These are phyloP conservation scores for Tolypocladium nubicola DNA, from an alignment of 2,329 filamentous ascomycete genomes.

Conservation along the genomic window DNA sequence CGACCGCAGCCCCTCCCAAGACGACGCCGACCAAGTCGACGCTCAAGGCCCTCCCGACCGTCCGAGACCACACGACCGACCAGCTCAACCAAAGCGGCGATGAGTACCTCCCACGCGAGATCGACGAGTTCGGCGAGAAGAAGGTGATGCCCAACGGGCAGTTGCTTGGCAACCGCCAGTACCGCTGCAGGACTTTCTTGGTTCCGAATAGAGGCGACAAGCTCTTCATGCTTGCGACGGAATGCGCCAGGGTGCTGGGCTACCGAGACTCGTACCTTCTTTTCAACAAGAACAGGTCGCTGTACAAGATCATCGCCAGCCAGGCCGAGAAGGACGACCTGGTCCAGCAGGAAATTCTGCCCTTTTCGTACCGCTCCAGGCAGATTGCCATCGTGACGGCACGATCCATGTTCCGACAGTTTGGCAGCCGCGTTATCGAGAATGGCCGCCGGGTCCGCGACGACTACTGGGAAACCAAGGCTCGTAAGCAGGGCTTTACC, in stretches of 20 bases:
- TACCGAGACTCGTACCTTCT: slow-evolving; percentile 97
- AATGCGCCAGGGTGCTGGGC: slow-evolving; percentile 85
- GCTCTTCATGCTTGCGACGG: slow-evolving; percentile 96
- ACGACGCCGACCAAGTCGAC: slow-evolving; percentile 72
- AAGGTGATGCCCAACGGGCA: slow-evolving; percentile 83
- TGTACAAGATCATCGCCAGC: slow-evolving; percentile 96
- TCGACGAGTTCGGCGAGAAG: slow-evolving; percentile 85
- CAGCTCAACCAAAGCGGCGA: slow-evolving; percentile 82
- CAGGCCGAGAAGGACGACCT: slow-evolving; percentile 95
- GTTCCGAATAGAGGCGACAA: slow-evolving; percentile 87
- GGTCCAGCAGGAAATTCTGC: slow-evolving; percentile 87
- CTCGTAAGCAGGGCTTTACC: slow-evolving; percentile 93
- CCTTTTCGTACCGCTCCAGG: slow-evolving; percentile 94
- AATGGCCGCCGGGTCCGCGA: slow-evolving; percentile 86
- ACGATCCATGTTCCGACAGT: slow-evolving; percentile 96
- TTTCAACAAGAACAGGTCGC: slow-evolving; percentile 95
- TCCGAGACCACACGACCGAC: slow-evolving; percentile 93
- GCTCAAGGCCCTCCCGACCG: slow-evolving; percentile 88
- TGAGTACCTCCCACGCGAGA: slow-evolving; percentile 90
- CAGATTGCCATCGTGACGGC: slow-evolving; percentile 98
- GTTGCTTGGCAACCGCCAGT: slow-evolving; percentile 72
- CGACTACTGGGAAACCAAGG: slow-evolving; percentile 98
- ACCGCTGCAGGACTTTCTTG: slow-evolving; percentile 86
- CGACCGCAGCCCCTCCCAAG: slow-evolving; percentile 55
- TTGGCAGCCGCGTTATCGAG: slow-evolving; percentile 86